Evolutionary conservation across 2,329 filamentous ascomycete genomes (phyloP), one percentile per base, ranked within the genome.

Genomic region (Colletotrichum liriopes): DNA sequence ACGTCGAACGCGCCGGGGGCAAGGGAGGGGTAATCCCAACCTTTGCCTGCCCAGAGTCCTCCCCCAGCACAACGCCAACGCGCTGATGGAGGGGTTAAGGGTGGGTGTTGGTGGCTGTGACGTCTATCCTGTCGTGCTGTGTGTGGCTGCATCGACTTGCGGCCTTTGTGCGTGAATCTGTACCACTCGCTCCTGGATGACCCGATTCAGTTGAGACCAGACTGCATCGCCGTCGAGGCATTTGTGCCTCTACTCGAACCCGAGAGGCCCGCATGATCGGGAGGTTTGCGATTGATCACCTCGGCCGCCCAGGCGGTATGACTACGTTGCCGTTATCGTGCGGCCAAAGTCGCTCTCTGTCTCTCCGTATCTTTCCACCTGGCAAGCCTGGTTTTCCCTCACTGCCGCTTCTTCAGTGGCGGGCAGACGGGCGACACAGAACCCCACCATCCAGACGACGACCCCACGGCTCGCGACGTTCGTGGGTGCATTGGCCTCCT

Each of bases 161-260:
- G 69, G 52, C 43, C 55, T 72, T 72, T 72, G 59, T 69, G 69
- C 69, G 65, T 65, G 35, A 65, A 41, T 69, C 69, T 47, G 64
- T 14, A 58, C 69, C 69, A 69, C 26, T 72, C 65, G 51, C 43
- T 49, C 23, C 9, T 37, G 26, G 39, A 16, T 16, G 23, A 39
- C 41, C 60, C 59, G 69, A 55, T 68, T 58, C 55, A 72, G 52
- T 52, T 63, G 65, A 64, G 68, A 71, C 37, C 37, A 26, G 39
- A n/a, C 45, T 12, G 16, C 37, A 60, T 45, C 26, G 20, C 32
- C 59, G 26, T 62, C 11, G 65, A 72, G 65, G 59, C 69, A 59
- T 72, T 69, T 59, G 32, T 72, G 65, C 65, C 52, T 51, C 12
- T 32, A 4, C 26, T 54, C 26, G 18, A 43, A 35, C 18, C 23